Conservation (phyloP, 2,329 filamentous ascomycete genomes). For the Penicillium sp. region DNA sequence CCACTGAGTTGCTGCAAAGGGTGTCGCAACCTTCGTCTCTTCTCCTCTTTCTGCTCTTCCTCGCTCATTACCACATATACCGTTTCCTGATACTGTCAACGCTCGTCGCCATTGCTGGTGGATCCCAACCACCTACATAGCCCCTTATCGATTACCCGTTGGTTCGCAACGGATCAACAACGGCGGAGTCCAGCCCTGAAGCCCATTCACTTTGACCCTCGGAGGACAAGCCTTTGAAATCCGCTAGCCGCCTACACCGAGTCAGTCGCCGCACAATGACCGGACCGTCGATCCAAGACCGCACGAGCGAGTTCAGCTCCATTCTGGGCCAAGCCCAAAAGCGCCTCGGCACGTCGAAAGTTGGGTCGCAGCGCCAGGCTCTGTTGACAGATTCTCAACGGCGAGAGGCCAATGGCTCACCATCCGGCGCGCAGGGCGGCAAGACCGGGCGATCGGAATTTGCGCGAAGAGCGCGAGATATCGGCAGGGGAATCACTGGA, state of each 20-base stretch:
- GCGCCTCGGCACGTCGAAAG: slow-evolving; percentile 71
- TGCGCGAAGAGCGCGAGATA: slow-evolving; percentile 84
- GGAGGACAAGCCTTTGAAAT: background rate
- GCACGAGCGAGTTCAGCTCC: slow-evolving; percentile 90
- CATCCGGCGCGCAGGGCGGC: slow-evolving; percentile 50
- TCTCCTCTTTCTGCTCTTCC: background rate
- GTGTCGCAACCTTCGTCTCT: background rate
- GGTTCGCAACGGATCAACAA: slow-evolving; percentile 10
- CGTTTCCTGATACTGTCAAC: background rate
- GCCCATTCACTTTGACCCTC: slow-evolving; percentile 1
- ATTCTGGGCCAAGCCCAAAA: slow-evolving; percentile 85
- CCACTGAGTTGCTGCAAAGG: background rate
- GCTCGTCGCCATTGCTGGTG: slow-evolving; percentile 7
- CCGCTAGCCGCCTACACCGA: background rate
- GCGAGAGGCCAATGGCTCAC: slow-evolving; percentile 57
- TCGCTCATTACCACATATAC: background rate
- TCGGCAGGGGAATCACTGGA: slow-evolving; percentile 83
- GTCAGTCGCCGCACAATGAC: slow-evolving; percentile 45
- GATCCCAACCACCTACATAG: slow-evolving; percentile 19
- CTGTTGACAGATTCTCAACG: slow-evolving; percentile 71
- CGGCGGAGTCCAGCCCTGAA: slow-evolving; percentile 8
- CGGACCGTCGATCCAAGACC: slow-evolving; percentile 81
- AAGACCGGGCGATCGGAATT: slow-evolving; percentile 75
- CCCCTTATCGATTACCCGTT: slow-evolving; percentile 37
- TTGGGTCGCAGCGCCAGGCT: slow-evolving; percentile 74